Percentiles rank a stretch among this genome's conserved stretches.
These are phyloP conservation scores for Cladosporium sphaerospermum DNA, from an alignment of 2,329 filamentous ascomycete genomes.

Conservation along the genomic window DNA sequence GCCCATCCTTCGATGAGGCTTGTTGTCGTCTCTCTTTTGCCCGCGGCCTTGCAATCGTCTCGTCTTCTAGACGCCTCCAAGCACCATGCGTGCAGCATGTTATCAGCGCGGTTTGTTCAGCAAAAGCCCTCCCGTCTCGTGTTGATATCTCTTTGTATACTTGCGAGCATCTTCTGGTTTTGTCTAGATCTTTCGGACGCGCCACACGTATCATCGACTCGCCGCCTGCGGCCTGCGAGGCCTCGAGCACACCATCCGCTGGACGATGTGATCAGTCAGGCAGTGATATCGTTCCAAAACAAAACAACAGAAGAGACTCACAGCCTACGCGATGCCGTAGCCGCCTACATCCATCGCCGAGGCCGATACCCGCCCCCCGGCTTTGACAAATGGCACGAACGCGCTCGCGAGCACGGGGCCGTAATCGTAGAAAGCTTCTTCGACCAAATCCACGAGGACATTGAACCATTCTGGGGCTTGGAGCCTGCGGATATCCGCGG, in stretches of 20 bases:
- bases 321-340: neutral
- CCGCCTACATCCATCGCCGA: slow-evolving; percentile 34
- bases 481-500: slow-evolving; percentile 32
- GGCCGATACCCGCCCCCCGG: slow-evolving; percentile 42
- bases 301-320: neutral
- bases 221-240: no score
- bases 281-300: neutral
- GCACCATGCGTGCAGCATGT: neutral
- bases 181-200: neutral
- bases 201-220: neutral
- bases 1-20: no score
- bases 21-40: no score
- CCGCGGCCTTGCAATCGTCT: no score
- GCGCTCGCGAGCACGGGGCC: slow-evolving; percentile 32
- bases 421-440: slow-evolving; percentile 43
- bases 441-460: slow-evolving; percentile 43
- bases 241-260: neutral
- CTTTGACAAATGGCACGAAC: slow-evolving; percentile 41
- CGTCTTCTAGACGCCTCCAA: no score
- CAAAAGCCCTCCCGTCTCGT: neutral
- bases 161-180: neutral
- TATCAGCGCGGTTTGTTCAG: neutral
- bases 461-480: slow-evolving; percentile 42
- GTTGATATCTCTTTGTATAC: neutral
- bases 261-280: slow-evolving; percentile 2